Evolutionary conservation across 345 rosid genomes (phyloP).

Genomic region (Corchorus olitorius): DNA sequence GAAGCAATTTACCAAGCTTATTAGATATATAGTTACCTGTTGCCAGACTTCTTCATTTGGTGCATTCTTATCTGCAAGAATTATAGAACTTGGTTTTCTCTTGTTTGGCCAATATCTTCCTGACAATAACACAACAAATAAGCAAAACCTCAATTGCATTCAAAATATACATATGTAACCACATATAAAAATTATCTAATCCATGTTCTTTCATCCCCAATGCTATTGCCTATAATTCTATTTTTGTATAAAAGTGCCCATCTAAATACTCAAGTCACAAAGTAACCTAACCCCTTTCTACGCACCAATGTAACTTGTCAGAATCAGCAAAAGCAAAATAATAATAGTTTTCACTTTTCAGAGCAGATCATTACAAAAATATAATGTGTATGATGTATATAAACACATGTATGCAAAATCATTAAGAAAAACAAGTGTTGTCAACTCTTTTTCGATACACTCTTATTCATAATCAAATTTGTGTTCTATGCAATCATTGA

Average conservation of each 20-base stretch:
- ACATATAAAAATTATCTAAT: background rate
- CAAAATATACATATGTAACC: background rate
- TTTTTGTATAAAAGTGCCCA: background rate
- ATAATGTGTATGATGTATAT: background rate
- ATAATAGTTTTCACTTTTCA: background rate
- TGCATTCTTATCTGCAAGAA: slow-evolving; percentile 98
- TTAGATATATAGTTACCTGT: slow-evolving; percentile 62
- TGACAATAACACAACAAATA: slow-evolving; percentile 29
- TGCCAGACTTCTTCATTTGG: slow-evolving; percentile 99
- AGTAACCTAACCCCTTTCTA: background rate
- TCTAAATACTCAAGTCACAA: background rate
- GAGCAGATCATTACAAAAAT: background rate
- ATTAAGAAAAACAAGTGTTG: background rate
- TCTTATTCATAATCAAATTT: background rate
- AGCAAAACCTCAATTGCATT: slow-evolving; percentile 4
- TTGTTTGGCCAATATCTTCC: slow-evolving; percentile 86
- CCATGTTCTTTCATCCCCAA: background rate
- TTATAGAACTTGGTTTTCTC: slow-evolving; percentile 78
- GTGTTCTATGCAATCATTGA: background rate
- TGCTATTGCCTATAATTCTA: background rate
- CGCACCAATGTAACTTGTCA: background rate
- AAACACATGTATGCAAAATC: background rate
- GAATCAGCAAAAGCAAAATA: background rate
- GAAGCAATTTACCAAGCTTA: background rate
- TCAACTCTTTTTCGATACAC: background rate